Evolutionary conservation across 2,329 filamentous ascomycete genomes (phyloP), one percentile per base, ranked within the genome.

Genomic region (Meredithiella fracta): DNA sequence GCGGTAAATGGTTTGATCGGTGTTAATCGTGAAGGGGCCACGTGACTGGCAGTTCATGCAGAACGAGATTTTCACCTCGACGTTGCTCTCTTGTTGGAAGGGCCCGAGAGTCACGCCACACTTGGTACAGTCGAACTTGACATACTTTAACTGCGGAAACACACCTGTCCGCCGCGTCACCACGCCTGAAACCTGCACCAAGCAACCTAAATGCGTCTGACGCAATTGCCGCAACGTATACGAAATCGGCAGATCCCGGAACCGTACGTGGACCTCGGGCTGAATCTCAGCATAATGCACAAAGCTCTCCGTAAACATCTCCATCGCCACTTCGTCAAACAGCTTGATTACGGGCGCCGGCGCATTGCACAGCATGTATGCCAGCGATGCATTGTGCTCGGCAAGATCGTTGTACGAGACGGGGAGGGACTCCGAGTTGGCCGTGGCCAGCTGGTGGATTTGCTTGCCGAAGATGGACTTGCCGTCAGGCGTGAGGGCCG

Each of bases 281-380:
- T 97, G 92, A 63, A 98, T 98, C 60, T 89, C 86, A 67, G 95
- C 89, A 67, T 98, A 98, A 68, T 97, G 90, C 1, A 90, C 91
- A 69, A 97, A 98, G 68, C 97, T 89, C 55, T 97, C 81, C 22
- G 97, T 79, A 3, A 94, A 91, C 38, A 94, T 90, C 60, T 98
- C 92, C 80, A 98, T 91, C 57, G 92, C 91, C 3, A 96, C 91
- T 61, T 94, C 83, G 63, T 98, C 92, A 65, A 98, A 97, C 51
- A 98, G 83, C 67, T 92, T 92, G 59, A 98, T 78, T 65, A 97
- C 86, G 68, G 96, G 91, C n/a, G 86, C 80, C 0, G 92, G 92
- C 0, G 91, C 89, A 65, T 97, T 98, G 62, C 91, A 91, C 26
- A 98, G 73, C 72, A 96, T 98, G 68, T 94, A 97, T 14, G 90